These are phyloP conservation scores for Aspergillus hortae DNA, from an alignment of 2,329 filamentous ascomycete genomes.

Conservation along the genomic window DNA sequence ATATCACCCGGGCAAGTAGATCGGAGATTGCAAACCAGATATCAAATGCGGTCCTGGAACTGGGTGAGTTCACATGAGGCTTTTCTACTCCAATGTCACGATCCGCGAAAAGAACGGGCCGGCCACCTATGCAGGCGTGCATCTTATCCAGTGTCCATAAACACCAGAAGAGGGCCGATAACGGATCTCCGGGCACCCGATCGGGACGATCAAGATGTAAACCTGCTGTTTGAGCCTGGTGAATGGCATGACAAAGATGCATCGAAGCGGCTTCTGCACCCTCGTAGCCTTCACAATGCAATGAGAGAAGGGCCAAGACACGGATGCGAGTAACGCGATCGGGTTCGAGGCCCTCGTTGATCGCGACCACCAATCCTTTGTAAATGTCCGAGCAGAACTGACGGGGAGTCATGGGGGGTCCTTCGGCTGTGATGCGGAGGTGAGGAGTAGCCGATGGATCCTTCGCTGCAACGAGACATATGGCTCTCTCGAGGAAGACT, in stretches of 20 bases:
- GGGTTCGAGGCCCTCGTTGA: conserved; percentile 35
- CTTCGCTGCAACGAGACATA: conserved; percentile 41
- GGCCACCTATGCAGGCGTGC: conserved; percentile 39
- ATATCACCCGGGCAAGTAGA: conserved; percentile 36
- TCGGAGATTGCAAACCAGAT: conserved; percentile 38
- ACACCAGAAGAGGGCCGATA: conserved; percentile 37
- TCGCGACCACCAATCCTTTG: conserved; percentile 32
- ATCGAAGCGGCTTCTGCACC: conserved; percentile 39
- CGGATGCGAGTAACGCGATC: conserved; percentile 37
- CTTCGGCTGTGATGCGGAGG: conserved; percentile 28
- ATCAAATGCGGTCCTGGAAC: conserved; percentile 26
- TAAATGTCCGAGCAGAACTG: conserved; percentile 39
- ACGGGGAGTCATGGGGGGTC: conserved; percentile 30
- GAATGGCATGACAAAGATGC: conserved; percentile 39
- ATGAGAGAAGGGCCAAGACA: conserved; percentile 37
- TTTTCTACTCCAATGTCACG: conserved; percentile 37
- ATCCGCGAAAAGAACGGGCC: conserved; percentile 38
- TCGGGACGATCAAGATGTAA: conserved; percentile 38
- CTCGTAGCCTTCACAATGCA: conserved; percentile 40
- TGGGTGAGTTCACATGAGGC: conserved; percentile 17
- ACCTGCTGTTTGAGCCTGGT: conserved; percentile 38
- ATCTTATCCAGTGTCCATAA: conserved; percentile 42
- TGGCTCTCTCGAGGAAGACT: conserved; percentile 36
- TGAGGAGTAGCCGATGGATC: conserved; percentile 27
- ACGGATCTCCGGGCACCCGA: conserved; percentile 24